phyloP scores from a whole-genome alignment of 1,284 basidiomycete species.

The Volvariella surrecta region DNA sequence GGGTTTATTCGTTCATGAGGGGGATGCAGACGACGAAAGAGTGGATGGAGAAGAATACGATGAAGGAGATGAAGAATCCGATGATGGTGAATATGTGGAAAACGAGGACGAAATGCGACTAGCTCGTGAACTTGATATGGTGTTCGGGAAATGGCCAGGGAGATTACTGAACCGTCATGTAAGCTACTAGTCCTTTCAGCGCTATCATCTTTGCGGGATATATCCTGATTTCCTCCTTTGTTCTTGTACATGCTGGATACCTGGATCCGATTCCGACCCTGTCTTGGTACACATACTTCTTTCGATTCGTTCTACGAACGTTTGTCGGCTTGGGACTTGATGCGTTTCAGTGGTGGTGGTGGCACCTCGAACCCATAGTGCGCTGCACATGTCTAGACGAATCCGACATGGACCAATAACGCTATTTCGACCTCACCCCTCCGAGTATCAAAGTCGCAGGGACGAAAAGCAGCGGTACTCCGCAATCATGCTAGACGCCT shows the following conservation, averaged over 20 bases:
- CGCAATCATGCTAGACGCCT: too few relatives aligned
- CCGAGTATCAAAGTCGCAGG: too few relatives aligned
- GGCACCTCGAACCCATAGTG: constrained; percentile 53
- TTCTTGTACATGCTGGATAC: too few relatives aligned
- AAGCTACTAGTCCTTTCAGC: constrained; percentile 20
- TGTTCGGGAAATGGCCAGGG: constrained; percentile 61
- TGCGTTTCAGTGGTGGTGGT: constrained; percentile 66
- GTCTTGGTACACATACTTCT: not conserved
- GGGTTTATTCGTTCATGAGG: constrained; percentile 12
- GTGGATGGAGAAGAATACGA: not conserved
- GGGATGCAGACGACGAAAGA: constrained; percentile 11
- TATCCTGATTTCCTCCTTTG: too few relatives aligned
- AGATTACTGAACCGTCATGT: constrained; percentile 62
- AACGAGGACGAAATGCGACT: constrained; percentile 26
- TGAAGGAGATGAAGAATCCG: not conserved
- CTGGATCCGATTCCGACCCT: too few relatives aligned
- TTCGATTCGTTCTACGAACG: not conserved
- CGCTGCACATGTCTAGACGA: constrained; percentile 44
- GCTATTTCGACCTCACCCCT: too few relatives aligned
- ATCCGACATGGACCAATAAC: constrained; percentile 25
- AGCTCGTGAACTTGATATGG: constrained; percentile 32
- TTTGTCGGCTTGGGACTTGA: constrained; percentile 7
- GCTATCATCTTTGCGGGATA: too few relatives aligned
- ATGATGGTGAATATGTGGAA: not conserved
- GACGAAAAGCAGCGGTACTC: too few relatives aligned